phyloP scores from a whole-genome alignment of 2,329 filamentous ascomycete species.

The Xylariaceae sp. region DNA sequence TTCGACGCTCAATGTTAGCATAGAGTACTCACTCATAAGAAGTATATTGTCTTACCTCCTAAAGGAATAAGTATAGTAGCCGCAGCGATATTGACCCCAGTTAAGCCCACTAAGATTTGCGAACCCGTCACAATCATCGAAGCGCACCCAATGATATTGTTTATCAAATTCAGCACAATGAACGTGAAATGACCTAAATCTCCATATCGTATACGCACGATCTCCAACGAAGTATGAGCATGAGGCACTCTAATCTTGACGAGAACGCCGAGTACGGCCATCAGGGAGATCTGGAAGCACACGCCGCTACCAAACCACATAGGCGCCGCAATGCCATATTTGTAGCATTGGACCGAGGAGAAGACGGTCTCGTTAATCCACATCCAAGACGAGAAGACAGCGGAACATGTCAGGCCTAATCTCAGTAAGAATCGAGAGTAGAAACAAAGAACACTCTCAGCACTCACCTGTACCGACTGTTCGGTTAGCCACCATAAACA shows the following conservation, averaged over 20 bases:
- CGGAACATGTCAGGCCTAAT: conserved; percentile 34
- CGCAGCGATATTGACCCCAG: conserved; percentile 51
- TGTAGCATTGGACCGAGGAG: conserved; percentile 28
- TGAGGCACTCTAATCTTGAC: conserved; percentile 53
- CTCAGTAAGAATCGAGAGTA: background rate
- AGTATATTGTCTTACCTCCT: conserved; percentile 37
- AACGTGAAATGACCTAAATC: conserved; percentile 44
- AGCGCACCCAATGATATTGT: conserved; percentile 48
- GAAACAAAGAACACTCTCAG: background rate
- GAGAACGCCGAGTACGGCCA: conserved; percentile 51
- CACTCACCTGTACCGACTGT: conserved; percentile 30
- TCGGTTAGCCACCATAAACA: conserved; percentile 44
- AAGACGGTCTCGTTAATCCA: conserved; percentile 49
- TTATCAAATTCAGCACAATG: conserved; percentile 44
- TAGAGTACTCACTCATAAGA: background rate
- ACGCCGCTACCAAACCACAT: conserved; percentile 31
- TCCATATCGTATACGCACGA: conserved; percentile 51
- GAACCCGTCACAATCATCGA: conserved; percentile 50
- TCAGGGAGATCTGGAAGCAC: conserved; percentile 51
- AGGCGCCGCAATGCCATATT: conserved; percentile 36
- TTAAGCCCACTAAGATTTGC: conserved; percentile 49
- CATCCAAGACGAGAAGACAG: conserved; percentile 42
- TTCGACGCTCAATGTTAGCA: background rate
- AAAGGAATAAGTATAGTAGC: conserved; percentile 49
- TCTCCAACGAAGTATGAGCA: conserved; percentile 54